Evolutionary conservation across 1,284 basidiomycete species (phyloP).

Genomic region (Cutaneotrichosporon curvatum): DNA sequence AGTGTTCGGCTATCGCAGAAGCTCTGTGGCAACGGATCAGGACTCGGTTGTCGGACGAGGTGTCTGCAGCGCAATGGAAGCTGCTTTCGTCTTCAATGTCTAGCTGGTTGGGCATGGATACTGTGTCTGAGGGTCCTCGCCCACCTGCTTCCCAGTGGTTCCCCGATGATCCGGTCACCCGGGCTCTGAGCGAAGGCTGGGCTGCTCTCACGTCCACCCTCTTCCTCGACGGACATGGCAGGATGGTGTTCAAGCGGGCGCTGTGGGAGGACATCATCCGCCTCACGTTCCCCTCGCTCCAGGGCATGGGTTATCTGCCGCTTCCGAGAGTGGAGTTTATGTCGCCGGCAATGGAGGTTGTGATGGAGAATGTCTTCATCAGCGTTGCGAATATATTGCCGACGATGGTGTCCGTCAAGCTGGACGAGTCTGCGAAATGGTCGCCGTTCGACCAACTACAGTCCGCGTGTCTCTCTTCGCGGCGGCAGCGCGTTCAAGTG

Average conservation of each 20-base stretch:
- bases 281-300: neutral
- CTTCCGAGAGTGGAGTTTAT: slow-evolving; percentile 10
- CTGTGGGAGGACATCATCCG: slow-evolving; percentile 10
- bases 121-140: neutral
- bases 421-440: slow-evolving; percentile 1
- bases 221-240: slow-evolving; percentile 1
- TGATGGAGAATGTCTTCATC: slow-evolving; percentile 14
- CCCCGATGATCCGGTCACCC: slow-evolving; percentile 10
- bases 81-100: slow-evolving; percentile 1
- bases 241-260: slow-evolving; percentile 1
- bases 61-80: slow-evolving; percentile 14
- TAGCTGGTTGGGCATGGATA: slow-evolving; percentile 3
- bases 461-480: neutral
- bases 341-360: slow-evolving; percentile 8
- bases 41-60: slow-evolving; percentile 5
- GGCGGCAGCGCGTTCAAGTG: neutral
- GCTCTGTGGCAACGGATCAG: slow-evolving; percentile 3
- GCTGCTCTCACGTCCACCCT: neutral
- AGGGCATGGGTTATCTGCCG: slow-evolving; percentile 8
- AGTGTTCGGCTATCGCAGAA: neutral
- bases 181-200: neutral
- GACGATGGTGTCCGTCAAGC: slow-evolving; percentile 4
- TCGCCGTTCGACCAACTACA: slow-evolving; percentile 6
- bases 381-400: slow-evolving; percentile 12
- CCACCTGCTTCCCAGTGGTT: neutral